phyloP scores from a whole-genome alignment of 495 filamentous ascomycete species.

The Thermochaetoides thermophila region DNA sequence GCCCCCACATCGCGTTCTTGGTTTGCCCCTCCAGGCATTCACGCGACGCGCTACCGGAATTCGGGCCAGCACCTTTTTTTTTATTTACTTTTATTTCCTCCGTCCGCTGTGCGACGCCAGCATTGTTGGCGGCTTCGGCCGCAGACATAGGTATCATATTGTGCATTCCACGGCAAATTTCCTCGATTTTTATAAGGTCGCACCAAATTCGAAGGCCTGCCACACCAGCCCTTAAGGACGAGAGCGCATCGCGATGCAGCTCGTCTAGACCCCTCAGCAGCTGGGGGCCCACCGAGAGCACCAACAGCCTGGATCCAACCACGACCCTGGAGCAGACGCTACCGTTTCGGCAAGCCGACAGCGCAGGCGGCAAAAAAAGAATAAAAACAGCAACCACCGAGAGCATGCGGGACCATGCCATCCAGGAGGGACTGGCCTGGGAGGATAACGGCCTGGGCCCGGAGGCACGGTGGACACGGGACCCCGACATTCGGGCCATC shows the following conservation, averaged over 20 bases:
- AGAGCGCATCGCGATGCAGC: constrained; percentile 1
- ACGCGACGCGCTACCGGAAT: no score
- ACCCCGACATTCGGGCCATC: constrained; percentile 17
- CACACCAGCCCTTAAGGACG: no score
- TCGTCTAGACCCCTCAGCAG: background rate
- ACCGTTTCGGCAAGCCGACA: no score
- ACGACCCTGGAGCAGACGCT: no score
- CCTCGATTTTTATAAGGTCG: no score
- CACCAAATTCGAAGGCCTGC: no score
- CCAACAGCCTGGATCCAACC: no score
- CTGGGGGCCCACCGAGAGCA: background rate
- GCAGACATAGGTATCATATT: no score
- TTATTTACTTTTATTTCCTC: background rate
- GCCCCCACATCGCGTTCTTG: no score
- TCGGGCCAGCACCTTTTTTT: constrained; percentile 1
- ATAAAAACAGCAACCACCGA: background rate
- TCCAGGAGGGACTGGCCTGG: constrained; percentile 15
- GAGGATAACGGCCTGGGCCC: constrained; percentile 13
- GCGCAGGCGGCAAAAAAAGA: no score
- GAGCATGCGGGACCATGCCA: constrained; percentile 12
- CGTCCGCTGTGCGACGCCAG: background rate
- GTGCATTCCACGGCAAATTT: no score
- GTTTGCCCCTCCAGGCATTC: no score
- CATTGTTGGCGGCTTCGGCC: background rate
- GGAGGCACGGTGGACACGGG: constrained; percentile 16